Base-by-base conservation (phyloP, 106 monocot species). In the Dioscorea alata region DNA sequence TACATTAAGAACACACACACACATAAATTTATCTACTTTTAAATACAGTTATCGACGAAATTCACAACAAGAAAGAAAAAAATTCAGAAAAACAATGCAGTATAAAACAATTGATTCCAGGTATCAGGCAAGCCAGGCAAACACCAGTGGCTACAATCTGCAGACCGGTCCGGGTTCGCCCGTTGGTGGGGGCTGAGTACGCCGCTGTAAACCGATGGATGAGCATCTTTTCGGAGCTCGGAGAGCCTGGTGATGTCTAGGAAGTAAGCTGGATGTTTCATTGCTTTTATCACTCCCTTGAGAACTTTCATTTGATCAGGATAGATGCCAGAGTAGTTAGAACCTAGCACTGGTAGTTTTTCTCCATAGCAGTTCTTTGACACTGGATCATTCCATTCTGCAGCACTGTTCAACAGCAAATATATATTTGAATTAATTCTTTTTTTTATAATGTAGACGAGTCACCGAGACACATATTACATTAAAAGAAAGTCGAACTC, bases 111-210 rank as follows among this genome's bases (percentile, higher is more conserved):
- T 57, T 82, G 82, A 72, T 96, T 92, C 91, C 91, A 96, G 0
- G 88, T 86, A 57, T 96, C 96, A 2, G 96, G 89, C 4, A 96
- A 78, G n/a, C 91, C 96, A 0, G 96, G 92, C 12, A 91, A 76
- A 74, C 96, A 96, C 96, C 96, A 92, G 48, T 96, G 96, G 75
- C 88, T 96, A 74, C 96, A 96, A 76, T 96, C 89, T 23, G 91
- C 79, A 13, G 81, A 91, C 35, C 63, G 77, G 25, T 75, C 84
- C 3, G 91, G 95, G 69, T 88, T 82, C 22, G 88, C 76, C 12
- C 80, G 74, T 57, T 96, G 91, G 59, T 76, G 70, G 4, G 96
- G 91, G 53, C 24, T 86, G 53, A 92, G 76, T 21, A 85, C 83
- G 32, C 82, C 89, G 63, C 76, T 85, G 69, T 92, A 89, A 56